Evolutionary conservation across 345 rosid genomes (phyloP), one percentile per base, ranked within the genome.

Genomic region (Aurinia saxatilis): DNA sequence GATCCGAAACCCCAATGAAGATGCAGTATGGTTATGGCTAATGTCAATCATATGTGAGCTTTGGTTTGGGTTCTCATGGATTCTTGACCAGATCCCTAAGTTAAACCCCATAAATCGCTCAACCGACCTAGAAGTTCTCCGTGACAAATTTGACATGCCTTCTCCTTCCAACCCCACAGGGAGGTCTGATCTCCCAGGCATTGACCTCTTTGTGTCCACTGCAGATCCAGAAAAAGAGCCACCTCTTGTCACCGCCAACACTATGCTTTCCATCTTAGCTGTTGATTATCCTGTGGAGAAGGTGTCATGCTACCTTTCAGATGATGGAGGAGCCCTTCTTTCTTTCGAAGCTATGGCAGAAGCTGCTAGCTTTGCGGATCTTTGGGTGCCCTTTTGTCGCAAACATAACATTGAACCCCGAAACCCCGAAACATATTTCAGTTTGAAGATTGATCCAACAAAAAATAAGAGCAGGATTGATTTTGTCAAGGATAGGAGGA

Each of bases 221-320:
- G 97, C 99, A 0, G 99, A 93, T 68, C 99, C 96, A 2, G 95
- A 93, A 62, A 93, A 90, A 73, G 99, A 90, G 61, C 99, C 97
- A 2, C 96, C 96, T 2, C 85, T 93, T 4, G 80, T 76, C 52
- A 90, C 95, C 0, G 91, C 97, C 58, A 90, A 90, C 72, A 93
- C 97, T 1, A 83, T 93, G 34, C 84, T 90, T 15, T 92, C 96
- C n/a, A 87, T 90, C 19, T 73, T 90, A 19, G 80, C 96, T 0
- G 84, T 65, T n/a, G 97, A 93, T 64, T 93, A 93, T 63, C 99
- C 99, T 2, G 95, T 87, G 0, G 97, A 93, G 59, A 93, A 90
- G 74, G 47, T 87, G 3, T 70, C 90, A 0, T 93, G 99, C 57
- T 93, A 93, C 54, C 31, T 87, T 25, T 93, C 97, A 3, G 97